phyloP scores from a whole-genome alignment of 306 rosid genomes.

The Cucurbita pepo region DNA sequence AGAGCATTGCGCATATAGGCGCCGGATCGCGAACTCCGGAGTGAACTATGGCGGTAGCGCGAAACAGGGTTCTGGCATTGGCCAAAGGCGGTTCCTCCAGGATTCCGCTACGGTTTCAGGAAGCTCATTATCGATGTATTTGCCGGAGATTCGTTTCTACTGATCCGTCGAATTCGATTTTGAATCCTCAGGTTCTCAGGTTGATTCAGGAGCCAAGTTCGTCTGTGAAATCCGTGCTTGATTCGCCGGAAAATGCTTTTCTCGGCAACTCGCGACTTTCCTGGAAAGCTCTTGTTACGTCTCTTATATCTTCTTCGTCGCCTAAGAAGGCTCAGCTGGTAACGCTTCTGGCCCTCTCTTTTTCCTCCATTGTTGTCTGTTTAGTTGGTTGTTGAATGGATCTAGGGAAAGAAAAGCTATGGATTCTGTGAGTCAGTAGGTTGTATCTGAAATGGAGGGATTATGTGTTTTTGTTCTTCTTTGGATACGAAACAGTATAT shows the following conservation, averaged over 20 bases:
- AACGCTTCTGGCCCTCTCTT: not conserved
- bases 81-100: not conserved
- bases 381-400: not conserved
- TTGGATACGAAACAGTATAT: too few species aligned
- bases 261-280: not conserved
- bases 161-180: not conserved
- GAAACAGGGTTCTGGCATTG: not conserved
- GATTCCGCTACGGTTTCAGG: not conserved
- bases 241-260: not conserved
- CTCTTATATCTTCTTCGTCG: not conserved
- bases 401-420: not conserved
- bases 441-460: not conserved
- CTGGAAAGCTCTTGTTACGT: not conserved
- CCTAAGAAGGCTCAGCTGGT: not conserved
- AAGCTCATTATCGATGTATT: not conserved
- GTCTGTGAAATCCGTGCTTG: conserved; percentile 1
- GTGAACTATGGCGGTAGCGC: not conserved
- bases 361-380: not conserved
- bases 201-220: conserved; percentile 1
- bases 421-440: not conserved
- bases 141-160: not conserved
- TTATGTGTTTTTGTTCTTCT: not conserved
- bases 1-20: not conserved
- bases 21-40: not conserved
- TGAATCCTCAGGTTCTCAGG: not conserved